Percentiles rank a stretch among this genome's conserved stretches.
Conservation (phyloP, 2,329 filamentous ascomycete species). For the Penicillium olsonii region DNA sequence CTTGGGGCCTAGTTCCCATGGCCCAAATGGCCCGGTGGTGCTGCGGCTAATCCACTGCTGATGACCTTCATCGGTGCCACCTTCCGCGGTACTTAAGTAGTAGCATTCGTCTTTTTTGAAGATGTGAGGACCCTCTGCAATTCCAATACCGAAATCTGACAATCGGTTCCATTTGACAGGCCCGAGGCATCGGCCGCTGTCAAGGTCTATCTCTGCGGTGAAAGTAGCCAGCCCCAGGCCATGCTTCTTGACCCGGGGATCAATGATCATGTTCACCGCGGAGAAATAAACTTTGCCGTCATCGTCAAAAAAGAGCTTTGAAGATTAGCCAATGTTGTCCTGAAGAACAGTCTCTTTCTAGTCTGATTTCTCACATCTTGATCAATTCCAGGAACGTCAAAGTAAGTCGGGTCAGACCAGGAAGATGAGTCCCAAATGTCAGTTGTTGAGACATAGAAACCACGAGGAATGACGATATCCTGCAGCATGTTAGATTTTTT, state of each 20-base stretch:
- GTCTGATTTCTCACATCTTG: conserved; percentile 42
- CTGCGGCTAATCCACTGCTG: background rate
- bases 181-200: background rate
- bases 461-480: conserved; percentile 61
- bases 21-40: background rate
- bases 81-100: conserved; percentile 51
- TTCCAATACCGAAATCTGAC: conserved; percentile 29
- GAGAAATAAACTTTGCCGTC: conserved; percentile 37
- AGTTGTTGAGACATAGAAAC: conserved; percentile 57
- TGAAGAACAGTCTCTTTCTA: background rate
- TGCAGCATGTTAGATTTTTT: background rate
- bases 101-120: conserved; percentile 52
- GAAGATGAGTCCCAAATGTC: conserved; percentile 24
- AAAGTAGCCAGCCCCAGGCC: background rate
- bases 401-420: conserved; percentile 54
- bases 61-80: background rate
- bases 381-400: conserved; percentile 56
- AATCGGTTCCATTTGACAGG: background rate
- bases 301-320: conserved; percentile 46
- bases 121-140: conserved; percentile 53
- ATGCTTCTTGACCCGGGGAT: background rate
- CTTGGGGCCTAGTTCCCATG: background rate
- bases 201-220: conserved; percentile 39
- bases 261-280: background rate
- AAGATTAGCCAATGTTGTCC: conserved; percentile 43